phyloP scores from a whole-genome alignment of 352 stramenopile species.

The Phytophthora cajani region DNA sequence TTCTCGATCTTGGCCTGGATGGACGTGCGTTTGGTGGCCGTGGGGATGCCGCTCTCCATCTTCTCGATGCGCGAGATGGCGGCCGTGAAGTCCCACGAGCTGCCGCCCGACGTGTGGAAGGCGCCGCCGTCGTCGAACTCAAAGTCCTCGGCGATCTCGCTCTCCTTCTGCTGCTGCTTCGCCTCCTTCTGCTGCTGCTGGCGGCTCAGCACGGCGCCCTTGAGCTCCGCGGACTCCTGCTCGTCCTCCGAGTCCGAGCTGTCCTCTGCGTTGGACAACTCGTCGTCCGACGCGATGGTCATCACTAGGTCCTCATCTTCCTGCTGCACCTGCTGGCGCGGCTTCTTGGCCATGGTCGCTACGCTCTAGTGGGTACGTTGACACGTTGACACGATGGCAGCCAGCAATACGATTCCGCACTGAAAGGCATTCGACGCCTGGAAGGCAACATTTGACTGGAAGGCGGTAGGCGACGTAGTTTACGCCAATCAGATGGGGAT shows the following conservation, averaged over 20 bases:
- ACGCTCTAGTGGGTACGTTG: neutral
- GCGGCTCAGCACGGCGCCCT: slow-evolving; percentile 76
- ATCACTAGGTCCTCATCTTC: slow-evolving; percentile 81
- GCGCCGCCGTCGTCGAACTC: slow-evolving; percentile 79
- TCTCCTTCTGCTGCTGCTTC: slow-evolving; percentile 53
- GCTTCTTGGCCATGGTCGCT: slow-evolving; percentile 26
- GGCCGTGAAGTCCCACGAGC: slow-evolving; percentile 89
- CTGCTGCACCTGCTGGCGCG: slow-evolving; percentile 7
- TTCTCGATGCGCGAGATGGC: slow-evolving; percentile 87
- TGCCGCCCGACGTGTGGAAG: slow-evolving; percentile 60
- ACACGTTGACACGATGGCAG: slow-evolving; percentile 3
- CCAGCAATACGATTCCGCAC: slow-evolving; percentile 26
- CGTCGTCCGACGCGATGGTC: slow-evolving; percentile 90
- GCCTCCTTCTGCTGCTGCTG: slow-evolving; percentile 57
- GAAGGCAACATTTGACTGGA: slow-evolving; percentile 32
- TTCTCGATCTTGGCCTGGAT: slow-evolving; percentile 90
- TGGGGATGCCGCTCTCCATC: slow-evolving; percentile 66
- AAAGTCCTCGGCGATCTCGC: slow-evolving; percentile 82
- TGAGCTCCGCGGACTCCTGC: slow-evolving; percentile 34
- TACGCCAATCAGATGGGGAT: slow-evolving; percentile 17
- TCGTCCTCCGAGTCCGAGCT: slow-evolving; percentile 80
- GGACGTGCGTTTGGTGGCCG: slow-evolving; percentile 76
- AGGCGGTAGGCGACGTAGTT: slow-evolving; percentile 4
- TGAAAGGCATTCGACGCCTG: neutral
- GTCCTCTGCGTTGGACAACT: slow-evolving; percentile 76